phyloP scores from a whole-genome alignment of 2,329 filamentous ascomycete species.

The Raffaelea deltoideospora region DNA sequence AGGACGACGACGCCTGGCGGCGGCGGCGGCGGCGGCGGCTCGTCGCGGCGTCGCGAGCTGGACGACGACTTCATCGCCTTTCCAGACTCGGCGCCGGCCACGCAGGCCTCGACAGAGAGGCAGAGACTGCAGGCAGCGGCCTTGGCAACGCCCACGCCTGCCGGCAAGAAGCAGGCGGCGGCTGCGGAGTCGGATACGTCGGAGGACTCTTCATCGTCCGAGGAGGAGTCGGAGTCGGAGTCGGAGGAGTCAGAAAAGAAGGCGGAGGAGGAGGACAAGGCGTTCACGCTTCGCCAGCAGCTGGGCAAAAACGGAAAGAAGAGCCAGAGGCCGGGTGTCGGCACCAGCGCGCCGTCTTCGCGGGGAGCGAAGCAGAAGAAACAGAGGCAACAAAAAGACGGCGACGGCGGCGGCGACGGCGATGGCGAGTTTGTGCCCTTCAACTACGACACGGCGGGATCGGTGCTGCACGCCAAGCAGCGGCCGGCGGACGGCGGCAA shows the following conservation, averaged over 20 bases:
- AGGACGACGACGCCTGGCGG: background rate
- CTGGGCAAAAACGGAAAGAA: constrained; percentile 8
- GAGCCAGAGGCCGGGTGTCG: too few relatives aligned
- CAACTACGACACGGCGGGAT: constrained; percentile 20
- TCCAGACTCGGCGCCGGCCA: constrained; percentile 1
- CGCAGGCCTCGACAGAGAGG: background rate
- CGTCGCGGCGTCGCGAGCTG: too few relatives aligned
- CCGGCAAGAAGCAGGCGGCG: background rate
- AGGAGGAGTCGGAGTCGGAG: constrained; percentile 5
- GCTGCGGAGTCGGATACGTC: constrained; percentile 7
- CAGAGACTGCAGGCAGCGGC: background rate
- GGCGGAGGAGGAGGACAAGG: too few relatives aligned
- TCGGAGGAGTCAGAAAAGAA: background rate
- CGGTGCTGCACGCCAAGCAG: constrained; percentile 17
- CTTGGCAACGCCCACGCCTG: background rate
- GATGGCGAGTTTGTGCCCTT: constrained; percentile 17
- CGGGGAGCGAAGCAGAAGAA: too few relatives aligned
- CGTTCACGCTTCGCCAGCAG: constrained; percentile 8
- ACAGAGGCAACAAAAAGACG: constrained; percentile 18
- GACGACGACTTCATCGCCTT: constrained; percentile 7
- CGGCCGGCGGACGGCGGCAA: constrained; percentile 4
- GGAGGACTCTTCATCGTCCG: too few relatives aligned
- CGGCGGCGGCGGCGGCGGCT: background rate
- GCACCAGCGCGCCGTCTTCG: too few relatives aligned
- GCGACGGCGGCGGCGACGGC: constrained; percentile 9